Evolutionary conservation across 2,329 filamentous ascomycete species (phyloP).

Genomic region (Samsoniella hepiali): DNA sequence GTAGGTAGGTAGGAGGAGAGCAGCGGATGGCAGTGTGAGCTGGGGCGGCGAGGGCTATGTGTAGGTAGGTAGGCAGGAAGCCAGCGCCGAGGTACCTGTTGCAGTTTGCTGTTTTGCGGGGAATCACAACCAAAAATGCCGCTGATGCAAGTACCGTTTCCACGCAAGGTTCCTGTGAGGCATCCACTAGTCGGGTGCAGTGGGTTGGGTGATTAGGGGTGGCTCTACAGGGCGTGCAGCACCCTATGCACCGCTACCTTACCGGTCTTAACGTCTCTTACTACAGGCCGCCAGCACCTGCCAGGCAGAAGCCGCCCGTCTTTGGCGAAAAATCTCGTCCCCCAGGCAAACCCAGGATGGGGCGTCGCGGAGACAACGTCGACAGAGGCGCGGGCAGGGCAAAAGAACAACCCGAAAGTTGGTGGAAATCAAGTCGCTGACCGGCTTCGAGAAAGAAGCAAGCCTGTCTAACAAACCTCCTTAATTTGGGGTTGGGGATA

Average conservation of each 20-base stretch:
- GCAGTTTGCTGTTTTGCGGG: background rate
- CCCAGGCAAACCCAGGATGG: background rate
- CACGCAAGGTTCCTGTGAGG: background rate
- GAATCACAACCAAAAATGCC: background rate
- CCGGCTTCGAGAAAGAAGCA: background rate
- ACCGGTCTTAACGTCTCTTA: background rate
- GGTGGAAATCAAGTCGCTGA: background rate
- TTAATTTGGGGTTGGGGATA: background rate
- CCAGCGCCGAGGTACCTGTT: slow-evolving; percentile 6
- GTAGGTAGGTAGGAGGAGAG: background rate
- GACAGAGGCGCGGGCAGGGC: background rate
- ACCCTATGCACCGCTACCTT: background rate
- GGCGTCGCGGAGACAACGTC: slow-evolving; percentile 14
- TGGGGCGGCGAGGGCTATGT: background rate
- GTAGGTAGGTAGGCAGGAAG: background rate
- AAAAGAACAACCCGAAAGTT: background rate
- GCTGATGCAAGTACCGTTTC: slow-evolving; percentile 7
- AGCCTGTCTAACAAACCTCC: background rate
- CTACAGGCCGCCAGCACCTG: background rate
- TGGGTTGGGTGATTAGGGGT: slow-evolving; percentile 7
- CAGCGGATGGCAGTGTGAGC: background rate
- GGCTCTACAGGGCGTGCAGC: background rate
- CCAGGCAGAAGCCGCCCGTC: background rate
- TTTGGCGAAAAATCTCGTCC: background rate
- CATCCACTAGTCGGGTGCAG: background rate